Base-by-base conservation (phyloP, 2,329 filamentous ascomycete species). In the Alternaria sp. region DNA sequence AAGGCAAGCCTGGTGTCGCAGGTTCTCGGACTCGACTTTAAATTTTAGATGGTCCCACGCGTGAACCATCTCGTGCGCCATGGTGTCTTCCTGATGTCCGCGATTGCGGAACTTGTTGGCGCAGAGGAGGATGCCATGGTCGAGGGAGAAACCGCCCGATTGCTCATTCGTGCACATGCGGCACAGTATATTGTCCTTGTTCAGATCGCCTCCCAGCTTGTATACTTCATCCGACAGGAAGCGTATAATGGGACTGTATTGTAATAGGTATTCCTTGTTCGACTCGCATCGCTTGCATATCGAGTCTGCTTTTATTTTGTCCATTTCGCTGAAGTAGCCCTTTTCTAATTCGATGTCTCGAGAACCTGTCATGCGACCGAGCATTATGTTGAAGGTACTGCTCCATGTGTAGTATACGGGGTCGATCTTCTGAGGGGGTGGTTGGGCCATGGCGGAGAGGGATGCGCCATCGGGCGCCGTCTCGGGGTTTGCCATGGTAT, bases 51-150 rank as follows among this genome's bases (percentile, higher is more conserved):
- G 91, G 77, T 99, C 95, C 84, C 93, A 98, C 1, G 94, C 94
- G 78, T 99, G 95, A 54, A 99, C 91, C 93, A 99, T 96, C 82
- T 99, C 95, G 79, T 99, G 95, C 28, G 94, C 90, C 73, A 99
- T 83, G 11, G 94, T 97, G 78, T 99, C 95, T 81, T 99, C 95
- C 69, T 97, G 79, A 76, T 97, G 93, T 32, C 89, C 89, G 58
- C 88, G 83, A 75, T 93, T 89, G 60, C 90, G 84, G 75, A 98
- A 87, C 80, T 95, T 90, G 80, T 99, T 99, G 52, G 95, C 93
- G 80, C 95, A 99, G 22, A 99, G 84, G 74, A 96, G 77, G 64
- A 99, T 97, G 38, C 95, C 95, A 76, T 93, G 91, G 51, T 91
- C 85, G 1, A 93, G 89, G 76, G 90, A 90, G 77, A 98, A 98